phyloP scores from a whole-genome alignment of 345 rosid genomes.

The Lumnitzera racemosa region DNA sequence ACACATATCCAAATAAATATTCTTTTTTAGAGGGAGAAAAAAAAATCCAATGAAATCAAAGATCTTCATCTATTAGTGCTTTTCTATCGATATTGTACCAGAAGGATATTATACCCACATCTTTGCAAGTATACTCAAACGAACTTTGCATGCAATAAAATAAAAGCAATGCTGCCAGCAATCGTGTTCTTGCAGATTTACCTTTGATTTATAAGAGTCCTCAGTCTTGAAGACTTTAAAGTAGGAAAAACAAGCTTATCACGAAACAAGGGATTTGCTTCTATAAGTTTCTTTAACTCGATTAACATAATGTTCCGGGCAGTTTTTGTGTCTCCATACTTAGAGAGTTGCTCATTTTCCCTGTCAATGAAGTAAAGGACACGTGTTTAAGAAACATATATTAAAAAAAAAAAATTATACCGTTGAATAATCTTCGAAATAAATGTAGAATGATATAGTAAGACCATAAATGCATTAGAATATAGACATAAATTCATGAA shows the following conservation, averaged over 20 bases:
- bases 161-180: no score
- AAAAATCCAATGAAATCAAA: no score
- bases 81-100: no score
- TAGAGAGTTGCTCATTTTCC: conserved; percentile 73
- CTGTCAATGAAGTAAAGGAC: conserved; percentile 17
- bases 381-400: not conserved
- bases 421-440: not conserved
- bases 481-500: not conserved
- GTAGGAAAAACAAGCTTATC: conserved; percentile 64
- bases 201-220: conserved; percentile 78
- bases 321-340: conserved; percentile 65
- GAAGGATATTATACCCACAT: no score
- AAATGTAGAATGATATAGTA: not conserved
- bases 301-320: conserved; percentile 61
- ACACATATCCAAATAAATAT: no score
- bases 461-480: not conserved
- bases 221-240: conserved; percentile 54
- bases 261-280: conserved; percentile 72
- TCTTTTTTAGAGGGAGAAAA: no score
- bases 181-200: conserved; percentile 7
- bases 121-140: no score
- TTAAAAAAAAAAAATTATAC: not conserved
- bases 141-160: no score
- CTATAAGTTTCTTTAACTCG: conserved; percentile 62
- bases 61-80: no score